A percentile compares a stretch with the other conserved stretches of the same genome.
Evolutionary conservation across 2,329 filamentous ascomycete species (phyloP).

Genomic region (Botrytis aclada): DNA sequence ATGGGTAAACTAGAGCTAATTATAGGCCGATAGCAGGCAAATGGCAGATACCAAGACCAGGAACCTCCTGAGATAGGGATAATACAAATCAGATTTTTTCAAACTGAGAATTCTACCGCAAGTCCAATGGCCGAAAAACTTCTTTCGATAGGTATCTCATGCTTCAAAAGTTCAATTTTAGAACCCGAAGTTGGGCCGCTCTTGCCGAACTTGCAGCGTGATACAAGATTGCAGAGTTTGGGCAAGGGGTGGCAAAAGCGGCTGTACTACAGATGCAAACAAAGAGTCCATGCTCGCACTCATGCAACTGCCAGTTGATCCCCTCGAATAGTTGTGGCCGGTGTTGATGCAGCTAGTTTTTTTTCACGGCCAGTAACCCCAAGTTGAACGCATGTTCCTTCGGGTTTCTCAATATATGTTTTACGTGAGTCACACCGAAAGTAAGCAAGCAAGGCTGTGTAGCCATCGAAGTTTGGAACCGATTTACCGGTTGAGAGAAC

Average conservation of each 20-base stretch:
- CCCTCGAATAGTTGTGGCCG: not conserved
- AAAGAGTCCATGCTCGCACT: not conserved
- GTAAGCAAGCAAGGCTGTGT: not conserved
- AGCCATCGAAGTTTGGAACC: not conserved
- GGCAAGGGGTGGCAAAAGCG: not conserved
- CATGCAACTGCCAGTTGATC: not conserved
- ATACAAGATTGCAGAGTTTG: not conserved
- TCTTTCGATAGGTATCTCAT: not conserved
- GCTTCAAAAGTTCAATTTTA: not conserved
- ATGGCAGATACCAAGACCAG: not conserved
- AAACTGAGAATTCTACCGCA: not conserved
- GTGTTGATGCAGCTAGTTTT: not conserved
- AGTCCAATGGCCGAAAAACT: not conserved
- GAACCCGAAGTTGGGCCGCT: not conserved
- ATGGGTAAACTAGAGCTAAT: constrained; percentile 16
- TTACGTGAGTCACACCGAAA: not conserved
- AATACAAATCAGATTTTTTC: not conserved
- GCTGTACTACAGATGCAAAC: constrained; percentile 2
- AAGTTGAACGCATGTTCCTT: not conserved
- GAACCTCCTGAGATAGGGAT: not conserved
- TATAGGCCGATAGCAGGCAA: not conserved
- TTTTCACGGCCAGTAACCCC: not conserved
- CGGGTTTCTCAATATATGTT: not conserved
- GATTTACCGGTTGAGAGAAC: not conserved
- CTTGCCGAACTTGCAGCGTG: constrained; percentile 2